A percentile compares a stretch with the other conserved stretches of the same genome.
These are phyloP conservation scores for Sporothrix pseudoabietina DNA, from an alignment of 2,329 filamentous ascomycete genomes.

Conservation along the genomic window DNA sequence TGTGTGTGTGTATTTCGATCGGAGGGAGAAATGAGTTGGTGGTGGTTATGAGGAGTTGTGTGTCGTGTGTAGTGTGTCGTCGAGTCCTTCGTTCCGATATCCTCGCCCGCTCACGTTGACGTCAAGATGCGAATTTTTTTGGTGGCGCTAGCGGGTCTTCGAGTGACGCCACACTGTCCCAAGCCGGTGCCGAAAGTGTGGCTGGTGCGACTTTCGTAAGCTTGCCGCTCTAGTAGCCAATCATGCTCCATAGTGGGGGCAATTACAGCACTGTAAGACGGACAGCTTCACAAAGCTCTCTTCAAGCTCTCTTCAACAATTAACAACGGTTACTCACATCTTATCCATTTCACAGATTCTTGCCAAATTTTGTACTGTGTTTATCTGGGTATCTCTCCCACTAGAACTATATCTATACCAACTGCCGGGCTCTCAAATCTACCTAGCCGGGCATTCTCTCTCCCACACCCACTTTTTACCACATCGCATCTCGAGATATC, in stretches of 20 bases:
- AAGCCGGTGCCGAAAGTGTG: neutral
- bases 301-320: neutral
- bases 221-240: neutral
- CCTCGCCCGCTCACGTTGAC: neutral
- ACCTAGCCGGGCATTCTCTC: too few species aligned
- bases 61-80: neutral
- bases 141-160: neutral
- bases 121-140: constrained; percentile 28
- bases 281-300: neutral
- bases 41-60: neutral
- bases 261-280: neutral
- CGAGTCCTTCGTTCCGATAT: neutral
- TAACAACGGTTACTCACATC: neutral
- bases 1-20: constrained; percentile 22
- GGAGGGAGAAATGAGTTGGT: neutral
- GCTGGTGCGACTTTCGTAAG: neutral
- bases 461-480: neutral
- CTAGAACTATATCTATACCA: neutral
- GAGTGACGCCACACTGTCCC: neutral
- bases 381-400: neutral
- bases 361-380: neutral
- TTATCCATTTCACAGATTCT: neutral
- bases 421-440: neutral
- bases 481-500: neutral
- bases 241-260: neutral